These are phyloP conservation scores for Litchi chinensis DNA, from an alignment of 345 rosid genomes.

Conservation along the genomic window DNA sequence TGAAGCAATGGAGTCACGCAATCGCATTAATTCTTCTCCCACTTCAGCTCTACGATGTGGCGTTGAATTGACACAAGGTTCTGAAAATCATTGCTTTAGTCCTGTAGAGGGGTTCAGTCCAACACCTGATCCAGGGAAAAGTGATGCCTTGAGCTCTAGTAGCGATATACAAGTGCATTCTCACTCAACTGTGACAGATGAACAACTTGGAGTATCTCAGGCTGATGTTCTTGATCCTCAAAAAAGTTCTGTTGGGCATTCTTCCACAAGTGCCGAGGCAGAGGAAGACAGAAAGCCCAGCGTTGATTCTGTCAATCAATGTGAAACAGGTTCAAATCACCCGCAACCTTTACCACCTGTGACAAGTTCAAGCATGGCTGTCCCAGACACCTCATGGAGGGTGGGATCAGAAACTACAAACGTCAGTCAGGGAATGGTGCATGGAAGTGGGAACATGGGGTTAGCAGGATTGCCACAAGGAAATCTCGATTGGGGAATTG, in stretches of 20 bases:
- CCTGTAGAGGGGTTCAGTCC: constrained; percentile 72
- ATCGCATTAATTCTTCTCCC: constrained; percentile 67
- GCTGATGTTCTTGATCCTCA: constrained; percentile 33
- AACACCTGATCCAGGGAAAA: constrained; percentile 56
- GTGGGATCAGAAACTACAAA: constrained; percentile 44
- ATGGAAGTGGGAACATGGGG: constrained; percentile 42
- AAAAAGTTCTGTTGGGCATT: constrained; percentile 47
- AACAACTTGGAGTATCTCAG: constrained; percentile 32
- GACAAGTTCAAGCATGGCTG: constrained; percentile 32
- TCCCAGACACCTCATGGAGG: constrained; percentile 41
- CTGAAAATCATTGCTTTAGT: constrained; percentile 78
- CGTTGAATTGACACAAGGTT: constrained; percentile 53
- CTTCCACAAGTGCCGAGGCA: constrained; percentile 44
- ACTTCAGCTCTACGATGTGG: constrained; percentile 59
- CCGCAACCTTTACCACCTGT: constrained; percentile 45
- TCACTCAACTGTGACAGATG: constrained; percentile 41
- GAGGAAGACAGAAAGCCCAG: constrained; percentile 43
- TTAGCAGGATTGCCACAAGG: constrained; percentile 34
- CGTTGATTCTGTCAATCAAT: constrained; percentile 50
- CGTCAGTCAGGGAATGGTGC: constrained; percentile 40
- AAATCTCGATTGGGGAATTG: constrained; percentile 37
- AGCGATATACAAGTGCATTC: constrained; percentile 57
- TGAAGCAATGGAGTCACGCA: constrained; percentile 93
- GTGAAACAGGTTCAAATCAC: constrained; percentile 52
- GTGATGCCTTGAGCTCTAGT: constrained; percentile 75